phyloP scores from a whole-genome alignment of 108 stramenopile species.

The Schizochytrium sp. region DNA sequence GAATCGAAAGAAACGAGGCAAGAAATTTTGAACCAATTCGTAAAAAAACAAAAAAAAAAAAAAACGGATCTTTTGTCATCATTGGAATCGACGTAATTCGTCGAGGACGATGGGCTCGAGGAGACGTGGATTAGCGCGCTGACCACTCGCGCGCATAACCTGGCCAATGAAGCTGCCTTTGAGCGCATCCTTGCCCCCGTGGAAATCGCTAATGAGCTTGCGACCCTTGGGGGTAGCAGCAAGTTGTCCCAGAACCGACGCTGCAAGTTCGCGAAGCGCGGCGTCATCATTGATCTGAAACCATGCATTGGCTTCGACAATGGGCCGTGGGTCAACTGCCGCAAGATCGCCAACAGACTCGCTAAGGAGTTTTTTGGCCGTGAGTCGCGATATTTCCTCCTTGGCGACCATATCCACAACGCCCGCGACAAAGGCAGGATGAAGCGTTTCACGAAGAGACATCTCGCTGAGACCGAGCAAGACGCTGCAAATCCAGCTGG shows the following conservation, averaged over 20 bases:
- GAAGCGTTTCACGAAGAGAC: not conserved
- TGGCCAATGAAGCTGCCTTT: not conserved
- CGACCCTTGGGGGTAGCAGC: not conserved
- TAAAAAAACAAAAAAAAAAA: too few relatives aligned
- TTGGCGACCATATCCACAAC: not conserved
- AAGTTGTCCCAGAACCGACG: not conserved
- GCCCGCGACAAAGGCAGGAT: not conserved
- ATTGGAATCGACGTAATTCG: not conserved
- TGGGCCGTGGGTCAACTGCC: not conserved
- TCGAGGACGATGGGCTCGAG: not conserved
- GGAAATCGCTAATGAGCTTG: not conserved
- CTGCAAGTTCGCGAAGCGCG: not conserved
- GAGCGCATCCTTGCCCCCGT: not conserved
- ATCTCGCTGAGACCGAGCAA: not conserved
- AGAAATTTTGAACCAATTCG: too few relatives aligned
- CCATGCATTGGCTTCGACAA: not conserved
- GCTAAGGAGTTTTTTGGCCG: not conserved
- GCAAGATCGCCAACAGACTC: not conserved
- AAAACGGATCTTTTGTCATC: not conserved
- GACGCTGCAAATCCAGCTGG: slow-evolving; percentile 38
- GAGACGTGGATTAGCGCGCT: not conserved
- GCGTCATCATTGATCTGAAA: not conserved
- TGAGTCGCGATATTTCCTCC: not conserved
- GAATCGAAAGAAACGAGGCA: too few relatives aligned
- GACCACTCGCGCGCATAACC: not conserved